These are phyloP conservation scores for Striga asiatica DNA, from an alignment of 257 asterid species.

Conservation along the genomic window DNA sequence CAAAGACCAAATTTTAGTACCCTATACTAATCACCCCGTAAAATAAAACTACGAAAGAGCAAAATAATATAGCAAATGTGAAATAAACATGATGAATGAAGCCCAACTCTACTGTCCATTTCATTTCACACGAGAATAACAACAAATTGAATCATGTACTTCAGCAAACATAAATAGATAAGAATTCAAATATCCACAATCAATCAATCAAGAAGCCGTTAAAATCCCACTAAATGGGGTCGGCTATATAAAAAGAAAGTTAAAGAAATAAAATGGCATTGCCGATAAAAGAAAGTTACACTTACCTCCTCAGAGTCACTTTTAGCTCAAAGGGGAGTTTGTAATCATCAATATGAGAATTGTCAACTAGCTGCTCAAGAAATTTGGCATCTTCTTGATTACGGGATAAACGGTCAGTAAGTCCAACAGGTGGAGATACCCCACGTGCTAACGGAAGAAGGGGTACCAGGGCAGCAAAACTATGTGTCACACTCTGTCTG, in stretches of 20 bases:
- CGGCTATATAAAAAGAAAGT: no score
- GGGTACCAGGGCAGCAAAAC: slow-evolving; percentile 97
- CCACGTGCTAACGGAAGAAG: slow-evolving; percentile 97
- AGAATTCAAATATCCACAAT: no score
- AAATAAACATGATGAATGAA: background rate
- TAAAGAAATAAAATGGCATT: slow-evolving; percentile 5
- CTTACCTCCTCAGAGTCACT: slow-evolving; percentile 85
- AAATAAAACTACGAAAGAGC: background rate
- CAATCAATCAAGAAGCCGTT: no score
- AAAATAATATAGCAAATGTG: background rate
- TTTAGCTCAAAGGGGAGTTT: slow-evolving; percentile 74
- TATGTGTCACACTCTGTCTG: slow-evolving; percentile 96
- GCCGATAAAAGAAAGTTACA: slow-evolving; percentile 1
- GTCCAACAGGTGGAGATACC: slow-evolving; percentile 60
- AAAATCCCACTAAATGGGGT: no score
- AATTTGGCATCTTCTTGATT: slow-evolving; percentile 87
- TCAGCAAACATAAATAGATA: background rate
- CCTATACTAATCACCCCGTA: background rate
- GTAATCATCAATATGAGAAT: slow-evolving; percentile 94
- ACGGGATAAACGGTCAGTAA: slow-evolving; percentile 65
- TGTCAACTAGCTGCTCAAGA: slow-evolving; percentile 95
- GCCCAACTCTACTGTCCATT: background rate
- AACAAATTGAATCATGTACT: background rate
- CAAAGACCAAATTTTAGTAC: background rate
- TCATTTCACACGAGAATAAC: background rate